Evolutionary conservation across 2,329 filamentous ascomycete genomes (phyloP).

Genomic region (Ophiostoma sp.): DNA sequence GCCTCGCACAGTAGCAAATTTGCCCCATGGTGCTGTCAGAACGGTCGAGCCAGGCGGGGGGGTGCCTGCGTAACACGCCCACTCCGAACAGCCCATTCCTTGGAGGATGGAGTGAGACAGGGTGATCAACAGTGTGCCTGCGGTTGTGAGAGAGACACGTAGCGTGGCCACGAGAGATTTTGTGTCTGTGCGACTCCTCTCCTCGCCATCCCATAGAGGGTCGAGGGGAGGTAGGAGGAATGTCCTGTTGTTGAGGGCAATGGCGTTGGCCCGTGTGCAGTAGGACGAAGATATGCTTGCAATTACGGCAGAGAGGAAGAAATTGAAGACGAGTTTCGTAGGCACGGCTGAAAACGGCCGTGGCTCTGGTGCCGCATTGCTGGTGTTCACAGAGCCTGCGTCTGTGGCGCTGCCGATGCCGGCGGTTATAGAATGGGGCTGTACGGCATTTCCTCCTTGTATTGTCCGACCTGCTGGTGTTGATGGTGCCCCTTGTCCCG

Average conservation of each 20-base stretch:
- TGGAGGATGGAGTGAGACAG: constrained; percentile 45
- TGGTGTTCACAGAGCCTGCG: background rate
- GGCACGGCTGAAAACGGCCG: constrained; percentile 36
- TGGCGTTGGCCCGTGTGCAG: constrained; percentile 44
- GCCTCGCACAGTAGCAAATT: constrained; percentile 42
- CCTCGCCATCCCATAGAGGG: constrained; percentile 32
- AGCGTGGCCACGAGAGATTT: constrained; percentile 45
- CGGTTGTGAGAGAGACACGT: constrained; percentile 51
- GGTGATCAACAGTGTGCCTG: constrained; percentile 48
- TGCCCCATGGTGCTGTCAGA: constrained; percentile 52
- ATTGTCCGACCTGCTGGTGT: background rate
- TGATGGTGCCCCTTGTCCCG: background rate
- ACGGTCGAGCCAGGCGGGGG: constrained; percentile 43
- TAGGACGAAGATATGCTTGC: constrained; percentile 48
- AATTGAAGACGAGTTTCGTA: constrained; percentile 47
- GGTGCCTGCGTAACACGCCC: constrained; percentile 39
- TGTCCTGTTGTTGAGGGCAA: constrained; percentile 51
- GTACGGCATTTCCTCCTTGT: background rate
- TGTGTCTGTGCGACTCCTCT: constrained; percentile 25
- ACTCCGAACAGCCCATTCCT: constrained; percentile 45
- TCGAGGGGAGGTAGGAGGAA: constrained; percentile 42
- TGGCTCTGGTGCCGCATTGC: constrained; percentile 27
- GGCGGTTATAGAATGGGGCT: background rate
- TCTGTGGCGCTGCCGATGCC: background rate
- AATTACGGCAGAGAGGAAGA: constrained; percentile 50